Base-by-base conservation (phyloP, 352 stramenopile species). In the Globisporangium alternatum region DNA sequence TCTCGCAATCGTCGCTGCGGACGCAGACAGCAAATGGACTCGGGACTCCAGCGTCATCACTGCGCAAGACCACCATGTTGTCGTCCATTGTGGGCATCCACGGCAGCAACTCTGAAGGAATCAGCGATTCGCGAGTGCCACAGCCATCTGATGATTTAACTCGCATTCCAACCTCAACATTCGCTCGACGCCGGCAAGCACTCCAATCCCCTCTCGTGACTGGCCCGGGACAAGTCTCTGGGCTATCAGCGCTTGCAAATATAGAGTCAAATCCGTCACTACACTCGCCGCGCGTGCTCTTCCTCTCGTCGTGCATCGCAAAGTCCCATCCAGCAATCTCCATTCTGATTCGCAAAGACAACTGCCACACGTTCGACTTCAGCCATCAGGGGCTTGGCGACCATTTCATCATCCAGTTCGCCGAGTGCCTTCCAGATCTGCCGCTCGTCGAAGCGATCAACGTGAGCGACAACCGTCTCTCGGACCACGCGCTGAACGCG, bases 391-490 rank as follows among this genome's bases (percentile, higher is more conserved):
- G 80, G 3, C 75, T 91, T 7, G 78, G 77, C 1, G 78, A 91
- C 56, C 70, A 72, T 13, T 91, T 83, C 60, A 78, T 89, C 35
- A 61, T 80, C 21, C 76, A 81, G 35, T 91, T 89, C 53, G 78
- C 80, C 5, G 68, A 70, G 13, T 87, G 80, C 61, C 60, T 91
- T 15, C 78, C 80, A 0, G 80, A 89, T 49, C 43, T 91, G 5
- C 82, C 82, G 5, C 76, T 84, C 13, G 82, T 91, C 0, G 82
- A 89, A 65, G 67, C 67, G 7, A 91, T 91, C 65, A 86, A 89
- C 39, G 77, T 83, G 43, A 66, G 72, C 44, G 78, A 77, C 59
- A 91, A 91, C 56, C 72, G 80, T 0, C 59, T 91, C 10, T 87
- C 69, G 0, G 80, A 91, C 52, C 31, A 48, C 19, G 78, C 77